A percentile compares a stretch with the other conserved stretches of the same genome.
phyloP scores from a whole-genome alignment of 2,329 filamentous ascomycete genomes.

The Fusarium keratoplasticum region DNA sequence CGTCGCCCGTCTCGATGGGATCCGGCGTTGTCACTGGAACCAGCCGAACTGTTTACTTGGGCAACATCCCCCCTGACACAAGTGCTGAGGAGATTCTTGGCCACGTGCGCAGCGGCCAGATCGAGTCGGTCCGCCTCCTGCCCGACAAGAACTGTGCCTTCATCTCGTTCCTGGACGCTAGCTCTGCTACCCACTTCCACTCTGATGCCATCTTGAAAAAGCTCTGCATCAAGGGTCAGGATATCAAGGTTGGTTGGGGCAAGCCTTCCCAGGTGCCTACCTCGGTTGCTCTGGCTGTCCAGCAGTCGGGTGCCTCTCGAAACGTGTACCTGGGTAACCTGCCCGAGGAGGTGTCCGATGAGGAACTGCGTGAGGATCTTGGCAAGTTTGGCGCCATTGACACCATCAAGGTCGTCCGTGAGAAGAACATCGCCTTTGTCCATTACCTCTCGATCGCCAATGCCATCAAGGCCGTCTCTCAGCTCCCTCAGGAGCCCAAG shows the following conservation, averaged over 20 bases:
- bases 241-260: conserved; percentile 99
- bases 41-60: conserved; percentile 95
- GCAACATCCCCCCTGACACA: conserved; percentile 98
- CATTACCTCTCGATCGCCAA: conserved; percentile 98
- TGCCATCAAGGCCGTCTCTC: conserved; percentile 96
- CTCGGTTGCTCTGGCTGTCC: conserved; percentile 95
- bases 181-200: conserved; percentile 98
- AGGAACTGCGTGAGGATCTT: conserved; percentile 92
- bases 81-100: conserved; percentile 95
- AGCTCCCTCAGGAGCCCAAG: conserved; percentile 94
- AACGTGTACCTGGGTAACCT: conserved; percentile 98
- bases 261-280: conserved; percentile 98
- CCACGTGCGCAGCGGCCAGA: conserved; percentile 96
- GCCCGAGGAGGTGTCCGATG: conserved; percentile 88
- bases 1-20: conserved; percentile 79
- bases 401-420: conserved; percentile 95
- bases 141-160: conserved; percentile 99
- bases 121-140: conserved; percentile 96
- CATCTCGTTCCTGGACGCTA: conserved; percentile 98
- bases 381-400: conserved; percentile 97
- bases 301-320: conserved; percentile 95
- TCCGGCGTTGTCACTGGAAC: conserved; percentile 89
- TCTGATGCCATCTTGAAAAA: conserved; percentile 99
- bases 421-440: conserved; percentile 98
- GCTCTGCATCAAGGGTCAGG: conserved; percentile 96